Evolutionary conservation across 345 rosid species (phyloP).

Genomic region (Linum usitatissimum): DNA sequence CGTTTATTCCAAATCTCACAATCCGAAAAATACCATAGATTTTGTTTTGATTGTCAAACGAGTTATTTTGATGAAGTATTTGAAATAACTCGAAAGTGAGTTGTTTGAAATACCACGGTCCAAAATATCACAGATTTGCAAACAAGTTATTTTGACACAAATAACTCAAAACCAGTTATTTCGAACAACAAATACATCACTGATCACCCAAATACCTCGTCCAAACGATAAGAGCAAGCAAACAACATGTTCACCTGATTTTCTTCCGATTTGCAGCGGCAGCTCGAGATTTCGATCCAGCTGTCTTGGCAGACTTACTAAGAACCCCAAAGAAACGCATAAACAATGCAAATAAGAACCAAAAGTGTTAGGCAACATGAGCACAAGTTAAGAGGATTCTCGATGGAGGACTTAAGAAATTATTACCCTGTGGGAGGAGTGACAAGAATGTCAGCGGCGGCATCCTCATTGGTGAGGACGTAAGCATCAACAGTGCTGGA

Average conservation of each 20-base stretch:
- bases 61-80: too few relatives aligned
- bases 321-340: constrained; percentile 2
- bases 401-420: constrained; percentile 2
- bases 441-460: constrained; percentile 35
- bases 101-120: too few relatives aligned
- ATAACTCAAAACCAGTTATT: too few relatives aligned
- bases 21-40: too few relatives aligned
- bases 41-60: too few relatives aligned
- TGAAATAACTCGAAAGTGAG: too few relatives aligned
- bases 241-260: constrained; percentile 28
- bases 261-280: constrained; percentile 20
- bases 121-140: too few relatives aligned
- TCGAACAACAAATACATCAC: too few relatives aligned
- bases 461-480: constrained; percentile 45
- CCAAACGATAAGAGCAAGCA: constrained; percentile 11
- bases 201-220: too few relatives aligned
- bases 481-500: constrained; percentile 57
- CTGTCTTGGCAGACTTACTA: constrained; percentile 66
- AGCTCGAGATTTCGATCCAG: constrained; percentile 44
- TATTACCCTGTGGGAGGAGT: constrained; percentile 70
- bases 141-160: too few relatives aligned
- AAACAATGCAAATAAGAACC: neutral
- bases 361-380: neutral
- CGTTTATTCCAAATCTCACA: too few relatives aligned
- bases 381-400: neutral